Base-by-base conservation (phyloP, 345 rosid genomes). In the Iberis pinnata region DNA sequence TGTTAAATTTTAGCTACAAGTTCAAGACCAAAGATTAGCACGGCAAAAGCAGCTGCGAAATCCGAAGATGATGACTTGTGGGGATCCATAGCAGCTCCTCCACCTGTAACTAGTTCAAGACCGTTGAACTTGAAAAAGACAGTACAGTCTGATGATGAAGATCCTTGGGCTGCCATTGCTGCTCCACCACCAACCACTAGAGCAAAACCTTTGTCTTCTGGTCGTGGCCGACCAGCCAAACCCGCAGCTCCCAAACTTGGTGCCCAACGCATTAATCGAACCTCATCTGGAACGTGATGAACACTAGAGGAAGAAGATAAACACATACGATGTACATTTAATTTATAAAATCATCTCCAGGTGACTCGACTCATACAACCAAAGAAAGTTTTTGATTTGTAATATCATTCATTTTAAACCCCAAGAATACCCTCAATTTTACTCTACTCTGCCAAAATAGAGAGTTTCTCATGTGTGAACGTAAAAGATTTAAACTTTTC, bases 111-210 rank as follows among this genome's bases (percentile, higher is more conserved):
- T 8, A 16, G 73, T 22, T 83, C 88, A 18, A 84, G 74, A 67
- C 78, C 95, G 31, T 70, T 84, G 76, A 87, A 73, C 64, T 69
- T 70, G 33, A 92, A 77, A 67, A 61, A 56, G 44, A 55, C 84
- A 26, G 69, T 70, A 32, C 25, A 74, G 19, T 53, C 70, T 37
- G 81, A 81, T 18, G 88, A 83, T 37, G 84, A 86, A 48, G 98
- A 92, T 46, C 95, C 95, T 2, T 92, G 97, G 97, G 86, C 95
- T 32, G 78, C 97, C 40, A 85, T 88, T 36, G 98, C 98, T 39
- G 97, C 98, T 67, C 97, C 98, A 17, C 69, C 78, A 40, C 98
- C 98, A 11, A 77, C 90, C 33, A 88, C 90, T 12, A 75, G 71
- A 36, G 95, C 77, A 4, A 92, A 76, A 69, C 92, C 96, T 44